These are phyloP conservation scores for Pythium folliculosum DNA, from an alignment of 352 stramenopile genomes.

Conservation along the genomic window DNA sequence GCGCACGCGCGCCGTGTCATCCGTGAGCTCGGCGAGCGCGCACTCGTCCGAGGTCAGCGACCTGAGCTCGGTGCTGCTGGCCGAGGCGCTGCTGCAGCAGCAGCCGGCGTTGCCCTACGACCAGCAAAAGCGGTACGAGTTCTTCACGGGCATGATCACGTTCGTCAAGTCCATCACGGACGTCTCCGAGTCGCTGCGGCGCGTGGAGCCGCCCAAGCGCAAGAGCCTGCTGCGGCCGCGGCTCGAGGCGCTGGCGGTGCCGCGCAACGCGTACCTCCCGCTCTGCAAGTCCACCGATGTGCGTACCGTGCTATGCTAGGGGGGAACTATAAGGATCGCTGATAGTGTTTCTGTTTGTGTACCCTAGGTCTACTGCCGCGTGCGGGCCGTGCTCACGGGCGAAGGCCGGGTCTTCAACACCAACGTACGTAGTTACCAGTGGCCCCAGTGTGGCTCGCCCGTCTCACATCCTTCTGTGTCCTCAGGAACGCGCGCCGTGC, in stretches of 20 bases:
- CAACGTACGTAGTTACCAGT: too few relatives aligned
- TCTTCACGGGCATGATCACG: conserved; percentile 78
- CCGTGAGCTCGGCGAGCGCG: conserved; percentile 27
- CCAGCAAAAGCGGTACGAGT: conserved; percentile 69
- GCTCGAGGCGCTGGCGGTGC: conserved; percentile 56
- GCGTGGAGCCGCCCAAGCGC: conserved; percentile 63
- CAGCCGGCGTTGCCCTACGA: conserved; percentile 27
- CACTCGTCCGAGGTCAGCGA: conserved; percentile 28
- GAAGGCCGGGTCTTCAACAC: conserved; percentile 84
- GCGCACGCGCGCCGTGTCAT: conserved; percentile 21
- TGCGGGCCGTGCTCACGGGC: conserved; percentile 52
- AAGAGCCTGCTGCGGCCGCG: conserved; percentile 54
- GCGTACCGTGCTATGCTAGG: neutral
- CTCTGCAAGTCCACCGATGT: conserved; percentile 85
- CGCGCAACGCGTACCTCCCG: conserved; percentile 67
- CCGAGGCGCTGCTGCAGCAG: conserved; percentile 28
- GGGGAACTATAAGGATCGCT: neutral
- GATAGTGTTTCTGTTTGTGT: neutral
- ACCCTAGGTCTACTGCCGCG: conserved; percentile 58
- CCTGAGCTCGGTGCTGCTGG: conserved; percentile 13
- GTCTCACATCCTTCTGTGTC: too few relatives aligned
- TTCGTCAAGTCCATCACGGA: conserved; percentile 86
- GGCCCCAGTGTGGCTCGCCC: too few relatives aligned
- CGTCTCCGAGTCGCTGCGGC: conserved; percentile 69
- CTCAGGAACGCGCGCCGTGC: conserved; percentile 71